A percentile compares a stretch with the other conserved stretches of the same genome.
phyloP scores from a whole-genome alignment of 2,329 filamentous ascomycete genomes.

The Cladosporium austrohemisphaericum region DNA sequence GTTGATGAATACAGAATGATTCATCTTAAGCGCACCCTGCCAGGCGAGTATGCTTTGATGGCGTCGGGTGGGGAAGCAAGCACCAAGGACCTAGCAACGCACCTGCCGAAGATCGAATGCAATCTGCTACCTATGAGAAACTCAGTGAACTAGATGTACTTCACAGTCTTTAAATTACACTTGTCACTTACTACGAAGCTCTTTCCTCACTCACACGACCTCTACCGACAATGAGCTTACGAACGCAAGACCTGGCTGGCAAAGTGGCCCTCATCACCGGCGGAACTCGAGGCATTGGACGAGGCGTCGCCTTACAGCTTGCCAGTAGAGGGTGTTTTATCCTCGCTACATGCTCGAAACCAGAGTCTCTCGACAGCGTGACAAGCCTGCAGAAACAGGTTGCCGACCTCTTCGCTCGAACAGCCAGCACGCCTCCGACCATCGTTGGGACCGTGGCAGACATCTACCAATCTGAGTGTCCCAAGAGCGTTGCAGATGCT shows the following conservation, averaged over 20 bases:
- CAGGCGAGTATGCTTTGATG: too few relatives aligned
- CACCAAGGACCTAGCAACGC: too few relatives aligned
- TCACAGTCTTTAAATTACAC: too few relatives aligned
- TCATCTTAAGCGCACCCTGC: too few relatives aligned
- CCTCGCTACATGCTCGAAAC: neutral
- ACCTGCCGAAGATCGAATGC: too few relatives aligned
- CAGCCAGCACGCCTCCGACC: neutral
- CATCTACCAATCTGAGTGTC: neutral
- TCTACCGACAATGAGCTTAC: too few relatives aligned
- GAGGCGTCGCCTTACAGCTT: neutral
- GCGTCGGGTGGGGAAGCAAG: too few relatives aligned
- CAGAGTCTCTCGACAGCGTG: neutral
- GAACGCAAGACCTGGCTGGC: slow-evolving; percentile 14
- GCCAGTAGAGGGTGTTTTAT: neutral
- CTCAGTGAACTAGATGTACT: too few relatives aligned
- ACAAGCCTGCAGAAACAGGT: neutral
- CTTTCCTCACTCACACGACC: too few relatives aligned
- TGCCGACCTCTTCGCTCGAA: neutral
- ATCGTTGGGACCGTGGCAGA: neutral
- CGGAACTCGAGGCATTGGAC: slow-evolving; percentile 17
- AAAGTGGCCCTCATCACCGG: slow-evolving; percentile 20
- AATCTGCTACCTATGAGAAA: too few relatives aligned
- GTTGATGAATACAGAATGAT: too few relatives aligned
- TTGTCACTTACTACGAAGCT: too few relatives aligned
- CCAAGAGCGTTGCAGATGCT: slow-evolving; percentile 14